phyloP scores from a whole-genome alignment of 2,329 filamentous ascomycete genomes.

The Pestalotiopsis sp. region DNA sequence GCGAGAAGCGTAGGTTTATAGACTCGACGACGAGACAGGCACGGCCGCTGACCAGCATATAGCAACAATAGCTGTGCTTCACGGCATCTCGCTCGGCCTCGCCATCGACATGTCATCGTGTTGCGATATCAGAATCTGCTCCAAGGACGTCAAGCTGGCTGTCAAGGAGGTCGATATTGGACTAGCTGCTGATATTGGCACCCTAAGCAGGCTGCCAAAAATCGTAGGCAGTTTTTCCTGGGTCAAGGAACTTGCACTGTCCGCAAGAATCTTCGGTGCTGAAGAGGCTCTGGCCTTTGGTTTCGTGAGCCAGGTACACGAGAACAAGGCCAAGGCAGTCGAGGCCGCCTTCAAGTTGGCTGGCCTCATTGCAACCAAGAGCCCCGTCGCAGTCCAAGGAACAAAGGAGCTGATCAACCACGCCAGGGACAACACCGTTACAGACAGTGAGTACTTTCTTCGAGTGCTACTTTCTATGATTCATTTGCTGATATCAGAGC shows the following conservation, averaged over 20 bases:
- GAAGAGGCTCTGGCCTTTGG: slow-evolving; percentile 72
- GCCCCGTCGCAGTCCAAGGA: slow-evolving; percentile 62
- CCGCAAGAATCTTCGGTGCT: slow-evolving; percentile 69
- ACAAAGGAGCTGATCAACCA: slow-evolving; percentile 34
- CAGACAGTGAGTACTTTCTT: slow-evolving; percentile 65
- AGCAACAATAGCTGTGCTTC: slow-evolving; percentile 82
- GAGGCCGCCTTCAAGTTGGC: slow-evolving; percentile 29
- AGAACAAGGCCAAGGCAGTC: slow-evolving; percentile 38
- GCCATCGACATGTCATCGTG: slow-evolving; percentile 74
- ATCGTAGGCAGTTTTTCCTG: slow-evolving; percentile 71
- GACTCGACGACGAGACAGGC: neutral
- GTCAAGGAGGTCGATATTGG: slow-evolving; percentile 87
- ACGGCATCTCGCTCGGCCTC: slow-evolving; percentile 77
- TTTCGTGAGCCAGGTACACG: slow-evolving; percentile 68
- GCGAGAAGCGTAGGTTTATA: slow-evolving; percentile 74
- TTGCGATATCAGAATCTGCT: slow-evolving; percentile 71
- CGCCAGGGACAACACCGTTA: slow-evolving; percentile 75
- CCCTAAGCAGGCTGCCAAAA: slow-evolving; percentile 73
- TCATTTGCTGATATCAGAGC: slow-evolving; percentile 21
- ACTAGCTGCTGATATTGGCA: slow-evolving; percentile 78
- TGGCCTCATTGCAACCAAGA: slow-evolving; percentile 72
- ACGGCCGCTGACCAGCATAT: slow-evolving; percentile 12
- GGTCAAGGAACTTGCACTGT: slow-evolving; percentile 78
- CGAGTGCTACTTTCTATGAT: neutral
- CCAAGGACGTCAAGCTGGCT: slow-evolving; percentile 61